These are phyloP conservation scores for Pyrenochaeta sp. DNA, from an alignment of 2,329 filamentous ascomycete genomes.

Conservation along the genomic window DNA sequence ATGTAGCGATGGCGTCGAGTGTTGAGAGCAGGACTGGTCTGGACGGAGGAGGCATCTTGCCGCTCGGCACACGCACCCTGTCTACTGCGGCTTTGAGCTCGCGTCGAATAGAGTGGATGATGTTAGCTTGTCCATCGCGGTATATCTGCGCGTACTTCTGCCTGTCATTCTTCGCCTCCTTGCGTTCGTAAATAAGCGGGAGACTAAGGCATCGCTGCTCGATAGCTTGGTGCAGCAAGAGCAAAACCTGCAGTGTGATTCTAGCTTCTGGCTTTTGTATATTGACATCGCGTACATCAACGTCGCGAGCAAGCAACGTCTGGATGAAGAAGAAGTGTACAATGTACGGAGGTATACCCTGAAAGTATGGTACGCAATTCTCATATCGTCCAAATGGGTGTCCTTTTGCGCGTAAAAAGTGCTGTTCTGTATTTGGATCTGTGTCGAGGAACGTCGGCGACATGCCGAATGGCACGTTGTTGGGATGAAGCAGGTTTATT, in stretches of 20 bases:
- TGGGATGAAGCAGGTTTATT: slow-evolving; percentile 20
- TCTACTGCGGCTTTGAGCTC: slow-evolving; percentile 31
- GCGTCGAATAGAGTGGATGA: slow-evolving; percentile 33
- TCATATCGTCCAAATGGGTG: slow-evolving; percentile 47
- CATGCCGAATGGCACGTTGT: slow-evolving; percentile 40
- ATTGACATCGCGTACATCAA: slow-evolving; percentile 20
- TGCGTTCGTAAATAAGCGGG: slow-evolving; percentile 7
- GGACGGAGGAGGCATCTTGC: slow-evolving; percentile 7
- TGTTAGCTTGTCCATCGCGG: slow-evolving; percentile 50
- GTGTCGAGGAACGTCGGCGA: slow-evolving; percentile 25
- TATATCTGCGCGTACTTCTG: slow-evolving; percentile 55
- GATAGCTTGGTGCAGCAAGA: slow-evolving; percentile 34
- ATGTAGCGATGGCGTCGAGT: slow-evolving; percentile 16
- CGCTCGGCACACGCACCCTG: slow-evolving; percentile 7
- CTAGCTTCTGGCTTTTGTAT: slow-evolving; percentile 21
- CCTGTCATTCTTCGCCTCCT: slow-evolving; percentile 39
- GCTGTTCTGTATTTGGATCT: slow-evolving; percentile 39
- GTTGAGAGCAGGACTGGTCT: slow-evolving; percentile 21
- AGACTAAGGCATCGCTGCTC: slow-evolving; percentile 30
- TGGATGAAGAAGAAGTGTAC: slow-evolving; percentile 44
- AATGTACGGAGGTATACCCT: slow-evolving; percentile 45
- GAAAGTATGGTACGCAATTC: slow-evolving; percentile 38
- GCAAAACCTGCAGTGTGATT: slow-evolving; percentile 34
- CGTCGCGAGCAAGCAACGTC: slow-evolving; percentile 30
- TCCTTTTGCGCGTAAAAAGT: slow-evolving; percentile 42